Evolutionary conservation across 345 rosid species (phyloP).

Genomic region (Iberis pinnata): DNA sequence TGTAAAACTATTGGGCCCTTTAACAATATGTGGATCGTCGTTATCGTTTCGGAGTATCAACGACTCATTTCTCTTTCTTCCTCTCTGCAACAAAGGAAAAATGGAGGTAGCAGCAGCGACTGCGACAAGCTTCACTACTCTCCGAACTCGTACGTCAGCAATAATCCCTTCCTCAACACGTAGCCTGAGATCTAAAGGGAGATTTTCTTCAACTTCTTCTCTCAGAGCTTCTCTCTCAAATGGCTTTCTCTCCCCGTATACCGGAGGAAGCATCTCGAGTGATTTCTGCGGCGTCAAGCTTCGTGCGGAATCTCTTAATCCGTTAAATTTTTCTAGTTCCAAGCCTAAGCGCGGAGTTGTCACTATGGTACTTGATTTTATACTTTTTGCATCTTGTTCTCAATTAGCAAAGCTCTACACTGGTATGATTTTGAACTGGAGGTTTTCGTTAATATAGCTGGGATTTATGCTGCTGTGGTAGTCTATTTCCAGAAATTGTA

Average conservation of each 20-base stretch:
- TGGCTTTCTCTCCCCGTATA: constrained; percentile 37
- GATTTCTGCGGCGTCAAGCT: constrained; percentile 49
- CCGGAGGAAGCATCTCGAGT: constrained; percentile 41
- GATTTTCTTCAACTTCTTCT: constrained; percentile 29
- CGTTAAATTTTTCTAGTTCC: constrained; percentile 40
- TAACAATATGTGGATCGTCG: constrained; percentile 4
- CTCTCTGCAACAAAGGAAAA: constrained; percentile 17
- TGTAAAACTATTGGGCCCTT: neutral
- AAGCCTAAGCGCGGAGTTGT: constrained; percentile 62
- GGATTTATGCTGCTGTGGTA: neutral
- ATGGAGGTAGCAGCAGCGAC: constrained; percentile 36
- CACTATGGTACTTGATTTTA: constrained; percentile 45
- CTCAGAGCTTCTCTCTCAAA: constrained; percentile 45
- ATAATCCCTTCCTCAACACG: constrained; percentile 30
- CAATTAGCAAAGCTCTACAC: neutral
- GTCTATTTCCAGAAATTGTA: constrained; percentile 2
- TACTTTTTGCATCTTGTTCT: constrained; percentile 3
- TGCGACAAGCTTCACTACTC: constrained; percentile 34
- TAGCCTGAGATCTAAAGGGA: constrained; percentile 23
- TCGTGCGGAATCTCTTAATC: constrained; percentile 42
- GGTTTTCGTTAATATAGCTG: constrained; percentile 7
- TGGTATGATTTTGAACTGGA: constrained; percentile 7
- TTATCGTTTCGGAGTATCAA: constrained; percentile 25
- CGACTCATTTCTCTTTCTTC: constrained; percentile 3
- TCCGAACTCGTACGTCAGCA: constrained; percentile 37